Conservation (phyloP, 2,329 filamentous ascomycete species). For the Neocucurbitaria cava region DNA sequence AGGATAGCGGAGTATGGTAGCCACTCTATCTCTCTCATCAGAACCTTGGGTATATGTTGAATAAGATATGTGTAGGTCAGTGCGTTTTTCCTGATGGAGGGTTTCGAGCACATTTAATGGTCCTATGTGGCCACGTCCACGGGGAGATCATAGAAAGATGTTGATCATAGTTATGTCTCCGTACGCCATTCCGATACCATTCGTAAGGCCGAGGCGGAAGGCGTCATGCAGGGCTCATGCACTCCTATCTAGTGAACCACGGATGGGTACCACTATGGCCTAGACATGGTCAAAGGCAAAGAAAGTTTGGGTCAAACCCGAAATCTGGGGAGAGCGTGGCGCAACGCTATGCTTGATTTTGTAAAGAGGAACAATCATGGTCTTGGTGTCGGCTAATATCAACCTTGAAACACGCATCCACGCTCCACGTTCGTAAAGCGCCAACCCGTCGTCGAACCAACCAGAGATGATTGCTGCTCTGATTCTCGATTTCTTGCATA, state of each 20-base stretch:
- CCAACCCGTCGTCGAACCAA: background rate
- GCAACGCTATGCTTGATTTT: background rate
- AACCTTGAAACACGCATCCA: background rate
- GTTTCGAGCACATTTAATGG: slow-evolving; percentile 6
- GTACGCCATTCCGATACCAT: background rate
- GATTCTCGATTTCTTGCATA: background rate
- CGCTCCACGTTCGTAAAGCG: background rate
- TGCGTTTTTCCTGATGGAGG: slow-evolving; percentile 1
- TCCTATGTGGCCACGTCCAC: background rate
- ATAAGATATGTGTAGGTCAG: slow-evolving; percentile 6
- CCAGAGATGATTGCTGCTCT: background rate
- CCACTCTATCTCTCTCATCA: slow-evolving; percentile 6
- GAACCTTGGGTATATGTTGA: slow-evolving; percentile 4
- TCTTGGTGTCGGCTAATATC: slow-evolving; percentile 3
- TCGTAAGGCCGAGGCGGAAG: background rate
- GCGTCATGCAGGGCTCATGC: slow-evolving; percentile 10
- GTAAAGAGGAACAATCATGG: background rate
- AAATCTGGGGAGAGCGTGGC: slow-evolving; percentile 3
- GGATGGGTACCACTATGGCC: slow-evolving; percentile 4
- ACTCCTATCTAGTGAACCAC: slow-evolving; percentile 17
- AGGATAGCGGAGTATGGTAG: slow-evolving; percentile 4
- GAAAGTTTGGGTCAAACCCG: background rate
- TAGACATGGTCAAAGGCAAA: slow-evolving; percentile 4
- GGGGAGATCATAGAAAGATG: background rate
- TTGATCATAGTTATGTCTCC: background rate